phyloP scores from a whole-genome alignment of 2,329 filamentous ascomycete species.

The Phaeoacremonium minimum region DNA sequence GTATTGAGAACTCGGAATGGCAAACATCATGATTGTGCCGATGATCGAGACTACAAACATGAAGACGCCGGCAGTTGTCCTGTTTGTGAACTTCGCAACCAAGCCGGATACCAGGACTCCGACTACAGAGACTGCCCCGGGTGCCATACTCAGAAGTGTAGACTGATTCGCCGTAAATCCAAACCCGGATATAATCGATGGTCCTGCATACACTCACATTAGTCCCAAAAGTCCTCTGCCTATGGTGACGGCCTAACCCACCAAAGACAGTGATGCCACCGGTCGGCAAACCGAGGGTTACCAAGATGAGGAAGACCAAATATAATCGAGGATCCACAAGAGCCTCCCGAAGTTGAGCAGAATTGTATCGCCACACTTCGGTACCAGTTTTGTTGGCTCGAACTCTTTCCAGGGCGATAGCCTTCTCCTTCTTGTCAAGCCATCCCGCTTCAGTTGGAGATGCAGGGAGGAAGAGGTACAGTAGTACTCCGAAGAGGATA shows the following conservation, averaged over 20 bases:
- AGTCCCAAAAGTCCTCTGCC: not conserved
- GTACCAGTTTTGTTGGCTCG: constrained; percentile 55
- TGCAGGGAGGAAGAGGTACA: constrained; percentile 50
- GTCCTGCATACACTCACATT: not conserved
- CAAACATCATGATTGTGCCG: constrained; percentile 1
- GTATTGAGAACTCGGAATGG: constrained; percentile 1
- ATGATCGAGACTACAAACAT: not conserved
- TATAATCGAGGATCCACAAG: constrained; percentile 35
- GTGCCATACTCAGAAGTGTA: constrained; percentile 16
- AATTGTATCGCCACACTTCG: constrained; percentile 52
- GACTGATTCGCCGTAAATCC: constrained; percentile 1
- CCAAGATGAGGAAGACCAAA: constrained; percentile 15
- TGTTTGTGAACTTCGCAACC: constrained; percentile 2
- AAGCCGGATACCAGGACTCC: constrained; percentile 7
- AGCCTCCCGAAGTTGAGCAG: constrained; percentile 49
- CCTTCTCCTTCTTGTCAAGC: constrained; percentile 43
- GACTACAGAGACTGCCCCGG: constrained; percentile 19
- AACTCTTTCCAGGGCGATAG: constrained; percentile 50
- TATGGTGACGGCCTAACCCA: not conserved
- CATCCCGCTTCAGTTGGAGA: constrained; percentile 50
- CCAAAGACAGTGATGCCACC: constrained; percentile 6
- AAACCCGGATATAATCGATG: constrained; percentile 2
- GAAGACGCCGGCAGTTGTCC: constrained; percentile 1
- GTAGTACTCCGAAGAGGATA: not conserved
- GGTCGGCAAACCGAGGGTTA: constrained; percentile 13